Evolutionary conservation across 106 monocot genomes (phyloP).

Genomic region (Allium sativum): DNA sequence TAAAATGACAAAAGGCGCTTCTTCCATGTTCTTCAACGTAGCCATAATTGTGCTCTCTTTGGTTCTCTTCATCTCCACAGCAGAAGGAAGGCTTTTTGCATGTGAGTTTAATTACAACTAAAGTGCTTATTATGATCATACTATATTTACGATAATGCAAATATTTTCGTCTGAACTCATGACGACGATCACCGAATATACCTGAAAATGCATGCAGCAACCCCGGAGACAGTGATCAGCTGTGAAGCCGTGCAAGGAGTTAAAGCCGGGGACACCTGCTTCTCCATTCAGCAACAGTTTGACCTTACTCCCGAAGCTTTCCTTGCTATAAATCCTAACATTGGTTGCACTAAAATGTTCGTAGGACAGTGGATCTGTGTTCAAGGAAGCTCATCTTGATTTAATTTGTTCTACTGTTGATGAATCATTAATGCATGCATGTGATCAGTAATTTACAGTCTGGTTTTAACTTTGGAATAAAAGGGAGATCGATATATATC

Average conservation of each 20-base stretch:
- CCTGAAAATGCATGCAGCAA: not conserved
- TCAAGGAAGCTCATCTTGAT: not conserved
- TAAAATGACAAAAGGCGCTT: not conserved
- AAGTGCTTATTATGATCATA: too few relatives aligned
- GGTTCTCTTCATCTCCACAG: conserved; percentile 5
- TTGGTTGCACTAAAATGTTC: not conserved
- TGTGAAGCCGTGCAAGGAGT: not conserved
- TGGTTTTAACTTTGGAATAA: too few relatives aligned
- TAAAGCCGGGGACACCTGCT: not conserved
- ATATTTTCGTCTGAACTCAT: not conserved
- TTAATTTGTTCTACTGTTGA: not conserved
- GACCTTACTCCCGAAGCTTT: not conserved
- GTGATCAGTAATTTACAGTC: too few relatives aligned
- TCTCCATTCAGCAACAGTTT: not conserved
- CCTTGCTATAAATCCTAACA: not conserved
- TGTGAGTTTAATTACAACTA: not conserved
- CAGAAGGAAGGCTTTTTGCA: not conserved
- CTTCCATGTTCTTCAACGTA: not conserved
- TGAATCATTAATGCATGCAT: too few relatives aligned
- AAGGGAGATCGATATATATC: too few relatives aligned
- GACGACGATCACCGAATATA: not conserved
- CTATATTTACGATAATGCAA: not conserved
- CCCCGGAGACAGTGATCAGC: not conserved
- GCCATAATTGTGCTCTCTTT: conserved; percentile 3
- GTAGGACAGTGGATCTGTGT: conserved; percentile 1